These are phyloP conservation scores for Acidiella bohemica DNA, from an alignment of 495 filamentous ascomycete species.

Conservation along the genomic window DNA sequence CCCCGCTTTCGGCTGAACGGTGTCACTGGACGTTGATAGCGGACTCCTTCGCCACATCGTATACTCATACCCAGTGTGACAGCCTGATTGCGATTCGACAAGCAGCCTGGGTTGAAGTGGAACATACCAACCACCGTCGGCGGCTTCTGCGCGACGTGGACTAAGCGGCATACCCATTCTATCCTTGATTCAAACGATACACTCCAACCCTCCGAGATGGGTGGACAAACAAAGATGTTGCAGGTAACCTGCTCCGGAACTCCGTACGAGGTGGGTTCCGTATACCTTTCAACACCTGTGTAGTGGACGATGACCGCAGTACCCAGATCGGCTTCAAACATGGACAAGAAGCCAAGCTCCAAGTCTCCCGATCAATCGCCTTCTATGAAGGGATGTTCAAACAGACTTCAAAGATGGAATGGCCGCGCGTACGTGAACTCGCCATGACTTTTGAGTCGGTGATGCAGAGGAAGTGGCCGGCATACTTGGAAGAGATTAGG, in stretches of 20 bases:
- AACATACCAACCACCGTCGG: too few species aligned
- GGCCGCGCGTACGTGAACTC: slow-evolving; percentile 35
- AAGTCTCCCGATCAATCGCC: slow-evolving; percentile 35
- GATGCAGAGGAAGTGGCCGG: slow-evolving; percentile 31
- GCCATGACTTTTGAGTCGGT: slow-evolving; percentile 35
- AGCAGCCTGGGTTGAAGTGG: too few species aligned
- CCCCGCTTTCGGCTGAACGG: too few species aligned
- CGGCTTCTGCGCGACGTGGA: too few species aligned
- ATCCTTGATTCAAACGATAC: too few species aligned
- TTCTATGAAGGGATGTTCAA: slow-evolving; percentile 43
- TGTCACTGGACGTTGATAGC: too few species aligned
- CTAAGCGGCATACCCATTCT: too few species aligned
- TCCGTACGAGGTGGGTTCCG: slow-evolving; percentile 24
- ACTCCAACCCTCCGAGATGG: too few species aligned
- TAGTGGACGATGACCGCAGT: not conserved
- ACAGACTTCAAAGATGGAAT: slow-evolving; percentile 35
- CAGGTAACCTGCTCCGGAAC: slow-evolving; percentile 19
- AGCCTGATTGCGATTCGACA: too few species aligned
- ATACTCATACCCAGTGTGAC: too few species aligned
- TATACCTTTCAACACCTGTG: not conserved
- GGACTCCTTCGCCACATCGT: too few species aligned
- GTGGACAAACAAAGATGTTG: slow-evolving; percentile 14
- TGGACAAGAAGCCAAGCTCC: slow-evolving; percentile 33
- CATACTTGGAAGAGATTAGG: slow-evolving; percentile 39
- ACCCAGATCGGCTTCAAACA: slow-evolving; percentile 42